phyloP scores from a whole-genome alignment of 106 monocot species.

The Amphibolis antarctica region DNA sequence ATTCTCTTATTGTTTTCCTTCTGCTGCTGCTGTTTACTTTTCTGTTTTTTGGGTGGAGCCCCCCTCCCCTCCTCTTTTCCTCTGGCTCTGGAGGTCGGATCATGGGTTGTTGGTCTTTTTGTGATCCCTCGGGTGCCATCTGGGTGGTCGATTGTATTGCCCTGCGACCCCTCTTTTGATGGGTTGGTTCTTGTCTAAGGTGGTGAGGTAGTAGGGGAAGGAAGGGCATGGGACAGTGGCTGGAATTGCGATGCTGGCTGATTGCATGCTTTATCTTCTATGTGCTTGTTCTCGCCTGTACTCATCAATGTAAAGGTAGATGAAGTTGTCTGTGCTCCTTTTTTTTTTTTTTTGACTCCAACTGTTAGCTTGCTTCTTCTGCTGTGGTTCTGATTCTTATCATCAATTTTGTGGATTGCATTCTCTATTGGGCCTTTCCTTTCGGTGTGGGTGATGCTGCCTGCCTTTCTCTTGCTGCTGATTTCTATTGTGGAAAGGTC shows the following conservation, averaged over 20 bases:
- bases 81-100: too few species aligned
- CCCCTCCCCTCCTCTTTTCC: too few species aligned
- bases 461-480: not conserved
- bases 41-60: too few species aligned
- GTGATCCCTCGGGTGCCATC: too few species aligned
- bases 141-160: too few species aligned
- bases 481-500: too few species aligned
- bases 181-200: not conserved
- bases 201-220: not conserved
- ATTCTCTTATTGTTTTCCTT: too few species aligned
- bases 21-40: too few species aligned
- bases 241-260: not conserved
- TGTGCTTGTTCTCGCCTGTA: not conserved
- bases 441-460: not conserved
- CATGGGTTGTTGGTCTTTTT: too few species aligned
- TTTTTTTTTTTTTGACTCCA: not conserved
- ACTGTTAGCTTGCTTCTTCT: too few species aligned
- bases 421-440: not conserved
- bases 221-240: not conserved
- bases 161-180: not conserved
- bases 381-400: not conserved
- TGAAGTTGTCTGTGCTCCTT: not conserved
- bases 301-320: not conserved
- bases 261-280: conserved; percentile 1
- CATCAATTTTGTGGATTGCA: not conserved